These are phyloP conservation scores for Solanum ossicruentum DNA, from an alignment of 257 asterid species.

Conservation along the genomic window DNA sequence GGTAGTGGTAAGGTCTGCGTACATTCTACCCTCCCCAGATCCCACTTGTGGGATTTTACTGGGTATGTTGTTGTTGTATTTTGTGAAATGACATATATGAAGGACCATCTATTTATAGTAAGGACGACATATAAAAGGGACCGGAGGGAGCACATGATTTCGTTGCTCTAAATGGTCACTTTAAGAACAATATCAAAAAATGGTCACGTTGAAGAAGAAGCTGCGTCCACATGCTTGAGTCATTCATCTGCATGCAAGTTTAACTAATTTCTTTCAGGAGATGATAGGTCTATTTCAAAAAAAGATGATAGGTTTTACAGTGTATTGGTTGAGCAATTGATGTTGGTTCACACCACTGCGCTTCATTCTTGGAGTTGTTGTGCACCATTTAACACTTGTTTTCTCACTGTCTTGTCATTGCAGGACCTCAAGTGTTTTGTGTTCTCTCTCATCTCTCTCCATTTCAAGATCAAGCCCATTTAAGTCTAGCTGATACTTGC, in stretches of 20 bases:
- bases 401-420: constrained; percentile 1
- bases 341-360: background rate
- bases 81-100: too few species aligned
- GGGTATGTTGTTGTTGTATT: too few species aligned
- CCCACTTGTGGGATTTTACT: too few species aligned
- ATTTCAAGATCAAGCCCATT: constrained; percentile 87
- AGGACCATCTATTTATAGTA: too few species aligned
- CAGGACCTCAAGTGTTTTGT: constrained; percentile 85
- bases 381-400: background rate
- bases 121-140: too few species aligned
- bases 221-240: background rate
- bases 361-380: background rate
- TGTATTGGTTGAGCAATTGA: background rate
- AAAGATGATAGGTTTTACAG: background rate
- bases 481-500: background rate
- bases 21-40: too few species aligned
- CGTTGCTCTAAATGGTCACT: background rate
- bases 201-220: background rate
- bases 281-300: too few species aligned
- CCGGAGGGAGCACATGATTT: background rate
- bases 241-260: background rate
- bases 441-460: constrained; percentile 72
- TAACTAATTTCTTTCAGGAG: background rate
- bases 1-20: too few species aligned
- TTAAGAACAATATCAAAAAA: background rate